Base-by-base conservation (phyloP, 1,284 basidiomycete genomes). In the Tremellales sp. region DNA sequence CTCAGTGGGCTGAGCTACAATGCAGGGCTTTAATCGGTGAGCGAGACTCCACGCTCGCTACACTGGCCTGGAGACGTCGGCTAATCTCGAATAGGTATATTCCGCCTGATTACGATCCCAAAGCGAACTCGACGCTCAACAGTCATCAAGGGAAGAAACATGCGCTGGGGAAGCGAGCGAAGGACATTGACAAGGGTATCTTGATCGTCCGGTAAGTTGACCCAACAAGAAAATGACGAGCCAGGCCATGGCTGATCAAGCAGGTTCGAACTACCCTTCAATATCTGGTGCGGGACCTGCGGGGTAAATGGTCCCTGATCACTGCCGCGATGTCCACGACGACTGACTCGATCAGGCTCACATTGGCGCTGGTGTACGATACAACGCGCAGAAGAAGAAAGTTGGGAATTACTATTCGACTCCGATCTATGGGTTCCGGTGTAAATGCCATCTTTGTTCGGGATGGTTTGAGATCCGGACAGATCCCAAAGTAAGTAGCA, bases 371-470 rank as follows among this genome's bases (percentile, higher is more conserved):
- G 92, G 93, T 24, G 93, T 97, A 3, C 87, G 96, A 2, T 98
- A 96, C 79, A 99, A 99, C 64, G 96, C 96, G 0, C 91, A 97
- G 72, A 99, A 99, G 80, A 85, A 85, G 75, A 96, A 94, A 73
- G 82, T 96, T 17, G 96, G 93, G n/a, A 84, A 82, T 57, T 98
- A 99, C 75, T 90, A 89, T 66, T 87, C 85, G 0, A 97, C 93
- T 0, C 89, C 92, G 2, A 96, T 99, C 47, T 97, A 80, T 71
- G 86, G 84, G 0, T 99, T 99, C 70, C 81, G 88, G 33, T 98
- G 94, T 76, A 98, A 97, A 78, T 98, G 96, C 67, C 90, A 96
- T 68, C 75, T 94, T 2, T 98, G 96, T 65, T 82, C 83, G 52
- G 84, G 84, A 21, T 91, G 87, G 87, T 97, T 99, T 57, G 93